Evolutionary conservation across 305 asterid species (phyloP).

Genomic region (Withania somnifera): DNA sequence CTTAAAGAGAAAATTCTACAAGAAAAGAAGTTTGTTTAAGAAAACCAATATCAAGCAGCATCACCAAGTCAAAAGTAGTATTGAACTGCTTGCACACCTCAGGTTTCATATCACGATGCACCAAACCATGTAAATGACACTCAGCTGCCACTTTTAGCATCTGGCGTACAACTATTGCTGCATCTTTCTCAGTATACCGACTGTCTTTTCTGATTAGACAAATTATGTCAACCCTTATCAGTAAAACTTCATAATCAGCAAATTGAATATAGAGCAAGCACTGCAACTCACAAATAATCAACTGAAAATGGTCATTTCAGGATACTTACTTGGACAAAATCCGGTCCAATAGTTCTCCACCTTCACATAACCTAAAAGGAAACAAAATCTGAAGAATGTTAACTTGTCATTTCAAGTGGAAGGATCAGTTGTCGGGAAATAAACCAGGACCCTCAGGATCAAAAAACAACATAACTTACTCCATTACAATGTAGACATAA

Average conservation of each 20-base stretch:
- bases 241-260: slow-evolving; percentile 12
- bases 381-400: neutral
- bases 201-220: slow-evolving; percentile 61
- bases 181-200: slow-evolving; percentile 86
- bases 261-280: neutral
- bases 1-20: slow-evolving; percentile 70
- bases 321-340: slow-evolving; percentile 63
- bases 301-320: neutral
- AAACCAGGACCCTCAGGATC: neutral
- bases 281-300: neutral
- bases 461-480: slow-evolving; percentile 32
- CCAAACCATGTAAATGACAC: slow-evolving; percentile 84
- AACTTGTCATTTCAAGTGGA: slow-evolving; percentile 2
- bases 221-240: slow-evolving; percentile 5
- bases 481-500: slow-evolving; percentile 72
- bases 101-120: slow-evolving; percentile 92
- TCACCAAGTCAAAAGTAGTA: neutral
- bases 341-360: slow-evolving; percentile 81
- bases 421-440: neutral
- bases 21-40: slow-evolving; percentile 7
- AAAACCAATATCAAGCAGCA: slow-evolving; percentile 13
- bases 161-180: slow-evolving; percentile 75
- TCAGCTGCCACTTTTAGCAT: slow-evolving; percentile 90
- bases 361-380: slow-evolving; percentile 58
- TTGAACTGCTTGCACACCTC: slow-evolving; percentile 40